A percentile compares a stretch with the other conserved stretches of the same genome.
Conservation (phyloP, 305 asterid genomes). For the Ilex paraguariensis region DNA sequence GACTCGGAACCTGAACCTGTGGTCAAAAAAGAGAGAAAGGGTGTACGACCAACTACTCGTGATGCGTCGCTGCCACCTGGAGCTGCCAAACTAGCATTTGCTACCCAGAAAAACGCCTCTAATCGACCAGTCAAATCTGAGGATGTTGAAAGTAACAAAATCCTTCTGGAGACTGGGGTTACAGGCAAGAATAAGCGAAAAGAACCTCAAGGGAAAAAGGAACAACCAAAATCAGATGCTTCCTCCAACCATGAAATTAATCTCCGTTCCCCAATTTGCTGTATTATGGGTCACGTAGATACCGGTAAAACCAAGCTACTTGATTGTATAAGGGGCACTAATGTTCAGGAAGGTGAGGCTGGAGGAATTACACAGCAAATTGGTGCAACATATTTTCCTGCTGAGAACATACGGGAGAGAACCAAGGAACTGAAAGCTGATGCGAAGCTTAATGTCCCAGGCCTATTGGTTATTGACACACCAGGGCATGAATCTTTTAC, state of each 20-base stretch:
- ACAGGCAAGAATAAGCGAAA: constrained; percentile 40
- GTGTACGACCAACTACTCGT: constrained; percentile 30
- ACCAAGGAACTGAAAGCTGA: constrained; percentile 95
- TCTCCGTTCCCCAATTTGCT: constrained; percentile 97
- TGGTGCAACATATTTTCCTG: constrained; percentile 98
- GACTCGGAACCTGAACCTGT: constrained; percentile 66
- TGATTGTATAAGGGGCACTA: constrained; percentile 94
- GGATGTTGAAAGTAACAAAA: constrained; percentile 27
- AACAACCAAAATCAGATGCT: constrained; percentile 31
- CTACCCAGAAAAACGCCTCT: constrained; percentile 57
- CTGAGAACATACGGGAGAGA: constrained; percentile 94
- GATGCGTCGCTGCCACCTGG: constrained; percentile 35
- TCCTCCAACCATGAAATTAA: constrained; percentile 36
- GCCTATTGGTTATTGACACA: constrained; percentile 91
- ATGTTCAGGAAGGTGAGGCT: constrained; percentile 99
- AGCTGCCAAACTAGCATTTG: constrained; percentile 20
- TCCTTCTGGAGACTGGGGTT: constrained; percentile 26
- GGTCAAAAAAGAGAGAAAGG: constrained; percentile 53
- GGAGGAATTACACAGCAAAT: constrained; percentile 99
- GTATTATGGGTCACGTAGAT: constrained; percentile 99
- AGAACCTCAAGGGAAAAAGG: constrained; percentile 39
- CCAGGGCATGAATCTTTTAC: constrained; percentile 99
- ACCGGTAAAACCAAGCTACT: constrained; percentile 97
- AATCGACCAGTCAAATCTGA: constrained; percentile 22
- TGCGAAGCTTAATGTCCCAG: constrained; percentile 93